A percentile compares a stretch with the other conserved stretches of the same genome.
Conservation (phyloP, 495 filamentous ascomycete genomes). For the Hypoxylon trugodes region DNA sequence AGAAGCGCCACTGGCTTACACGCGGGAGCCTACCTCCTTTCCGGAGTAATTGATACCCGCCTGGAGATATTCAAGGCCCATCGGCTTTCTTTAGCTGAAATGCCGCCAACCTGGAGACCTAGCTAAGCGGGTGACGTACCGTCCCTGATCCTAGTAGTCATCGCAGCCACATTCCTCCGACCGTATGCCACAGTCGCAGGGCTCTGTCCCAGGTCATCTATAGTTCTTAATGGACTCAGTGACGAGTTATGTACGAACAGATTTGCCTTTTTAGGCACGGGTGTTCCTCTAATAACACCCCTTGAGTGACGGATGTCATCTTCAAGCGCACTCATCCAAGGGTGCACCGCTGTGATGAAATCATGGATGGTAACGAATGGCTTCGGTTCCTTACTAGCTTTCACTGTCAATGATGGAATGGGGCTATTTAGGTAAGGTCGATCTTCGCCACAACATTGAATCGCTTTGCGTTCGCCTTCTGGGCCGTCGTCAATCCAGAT, state of each 20-base stretch:
- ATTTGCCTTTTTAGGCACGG: neutral
- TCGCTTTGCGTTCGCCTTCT: neutral
- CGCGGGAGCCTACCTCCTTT: no score
- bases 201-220: neutral
- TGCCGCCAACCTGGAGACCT: no score
- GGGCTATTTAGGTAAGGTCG: neutral
- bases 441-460: neutral
- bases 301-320: neutral
- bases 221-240: neutral
- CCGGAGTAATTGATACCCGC: no score
- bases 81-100: no score
- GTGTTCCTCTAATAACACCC: neutral
- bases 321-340: neutral
- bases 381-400: neutral
- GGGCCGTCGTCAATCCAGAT: neutral
- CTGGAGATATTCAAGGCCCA: no score
- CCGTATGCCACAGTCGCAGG: neutral
- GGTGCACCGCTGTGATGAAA: neutral
- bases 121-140: neutral
- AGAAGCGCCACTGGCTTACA: no score
- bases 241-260: neutral
- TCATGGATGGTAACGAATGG: constrained; percentile 1
- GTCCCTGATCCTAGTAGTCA: neutral
- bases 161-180: neutral
- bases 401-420: neutral